Percentiles rank a stretch among this genome's conserved stretches.
These are phyloP conservation scores for Silybum marianum DNA, from an alignment of 129 eudicot species.

Conservation along the genomic window DNA sequence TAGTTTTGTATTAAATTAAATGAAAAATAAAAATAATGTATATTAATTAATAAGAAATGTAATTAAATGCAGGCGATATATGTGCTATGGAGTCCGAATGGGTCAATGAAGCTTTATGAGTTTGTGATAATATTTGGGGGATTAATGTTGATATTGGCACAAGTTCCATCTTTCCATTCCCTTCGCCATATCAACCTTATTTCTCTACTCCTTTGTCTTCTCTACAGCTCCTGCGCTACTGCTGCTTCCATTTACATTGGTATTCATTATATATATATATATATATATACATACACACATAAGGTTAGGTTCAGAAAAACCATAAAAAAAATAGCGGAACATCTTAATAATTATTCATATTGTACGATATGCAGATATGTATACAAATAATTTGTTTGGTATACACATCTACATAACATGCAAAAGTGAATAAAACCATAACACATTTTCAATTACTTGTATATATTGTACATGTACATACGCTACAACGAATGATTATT, in stretches of 20 bases:
- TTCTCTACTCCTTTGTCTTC: conserved; percentile 64
- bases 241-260: conserved; percentile 84
- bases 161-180: conserved; percentile 93
- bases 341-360: no score
- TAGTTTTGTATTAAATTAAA: neutral
- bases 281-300: no score
- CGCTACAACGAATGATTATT: no score
- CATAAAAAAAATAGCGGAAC: no score
- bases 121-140: conserved; percentile 73
- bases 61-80: conserved; percentile 63
- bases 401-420: no score
- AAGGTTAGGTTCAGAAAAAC: no score
- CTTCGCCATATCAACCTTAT: conserved; percentile 83
- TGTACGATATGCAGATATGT: neutral
- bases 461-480: no score
- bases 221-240: conserved; percentile 75
- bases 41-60: neutral
- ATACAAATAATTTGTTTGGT: no score
- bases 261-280: neutral
- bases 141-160: conserved; percentile 80
- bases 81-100: conserved; percentile 60
- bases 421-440: no score
- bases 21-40: no score
- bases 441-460: neutral
- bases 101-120: conserved; percentile 71